Conservation (phyloP, 148 eudicot genomes). For the Drosera capensis region DNA sequence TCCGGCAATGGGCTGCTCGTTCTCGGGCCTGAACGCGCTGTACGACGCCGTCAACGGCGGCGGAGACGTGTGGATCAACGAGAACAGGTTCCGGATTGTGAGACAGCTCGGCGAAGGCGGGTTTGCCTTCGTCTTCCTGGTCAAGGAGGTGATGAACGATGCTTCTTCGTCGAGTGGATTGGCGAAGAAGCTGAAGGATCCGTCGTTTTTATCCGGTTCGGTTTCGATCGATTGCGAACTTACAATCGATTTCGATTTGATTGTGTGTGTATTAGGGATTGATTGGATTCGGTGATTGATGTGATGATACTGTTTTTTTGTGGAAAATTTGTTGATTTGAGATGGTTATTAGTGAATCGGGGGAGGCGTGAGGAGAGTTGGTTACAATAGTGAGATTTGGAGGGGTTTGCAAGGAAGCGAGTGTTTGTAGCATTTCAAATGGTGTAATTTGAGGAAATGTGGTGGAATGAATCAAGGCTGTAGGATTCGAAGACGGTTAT, state of each 20-base stretch:
- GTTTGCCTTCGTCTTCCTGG: constrained; percentile 77
- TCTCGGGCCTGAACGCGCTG: constrained; percentile 83
- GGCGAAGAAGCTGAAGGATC: constrained; percentile 57
- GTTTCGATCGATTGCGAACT: neutral
- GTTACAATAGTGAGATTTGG: no score
- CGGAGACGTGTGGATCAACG: constrained; percentile 97
- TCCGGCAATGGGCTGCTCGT: constrained; percentile 95
- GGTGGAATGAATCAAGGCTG: no score
- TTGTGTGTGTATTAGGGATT: neutral
- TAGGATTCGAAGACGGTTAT: no score
- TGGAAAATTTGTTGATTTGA: neutral
- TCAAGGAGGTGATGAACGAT: constrained; percentile 65
- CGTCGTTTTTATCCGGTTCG: constrained; percentile 72
- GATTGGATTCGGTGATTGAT: neutral
- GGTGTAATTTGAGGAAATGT: no score
- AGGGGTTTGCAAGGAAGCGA: no score
- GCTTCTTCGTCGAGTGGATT: constrained; percentile 36
- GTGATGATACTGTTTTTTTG: neutral
- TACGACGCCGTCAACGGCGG: constrained; percentile 81
- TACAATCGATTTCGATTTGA: neutral
- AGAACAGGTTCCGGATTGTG: constrained; percentile 58
- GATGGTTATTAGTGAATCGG: neutral
- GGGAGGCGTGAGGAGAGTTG: no score
- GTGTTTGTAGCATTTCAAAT: no score
- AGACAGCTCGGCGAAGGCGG: constrained; percentile 96